These are phyloP conservation scores for Aspergillus egyptiacus DNA, from an alignment of 495 filamentous ascomycete species.

Conservation along the genomic window DNA sequence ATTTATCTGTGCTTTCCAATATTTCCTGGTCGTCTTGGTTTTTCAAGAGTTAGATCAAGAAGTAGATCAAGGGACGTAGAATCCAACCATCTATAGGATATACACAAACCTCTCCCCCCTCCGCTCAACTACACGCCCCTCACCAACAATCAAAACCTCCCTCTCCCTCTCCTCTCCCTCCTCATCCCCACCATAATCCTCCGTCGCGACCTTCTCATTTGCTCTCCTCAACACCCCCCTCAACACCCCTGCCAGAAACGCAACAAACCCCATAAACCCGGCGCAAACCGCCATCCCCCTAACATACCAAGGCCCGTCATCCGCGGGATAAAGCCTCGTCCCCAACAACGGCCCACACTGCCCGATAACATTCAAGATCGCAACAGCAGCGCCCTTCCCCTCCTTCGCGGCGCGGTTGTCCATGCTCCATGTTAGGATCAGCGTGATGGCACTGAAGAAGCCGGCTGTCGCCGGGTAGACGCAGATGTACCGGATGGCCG, in stretches of 20 bases:
- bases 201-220: slow-evolving; percentile 51
- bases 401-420: slow-evolving; percentile 54
- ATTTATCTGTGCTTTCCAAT: neutral
- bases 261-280: slow-evolving; percentile 50
- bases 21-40: too few species aligned
- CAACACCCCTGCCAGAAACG: slow-evolving; percentile 40
- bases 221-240: slow-evolving; percentile 39
- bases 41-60: too few species aligned
- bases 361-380: slow-evolving; percentile 53
- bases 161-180: slow-evolving; percentile 24
- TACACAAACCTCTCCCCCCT: slow-evolving; percentile 27
- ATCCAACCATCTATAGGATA: slow-evolving; percentile 21
- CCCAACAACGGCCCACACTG: slow-evolving; percentile 60
- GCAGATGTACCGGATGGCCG: slow-evolving; percentile 47
- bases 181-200: slow-evolving; percentile 8
- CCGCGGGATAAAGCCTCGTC: slow-evolving; percentile 53
- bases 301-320: slow-evolving; percentile 53
- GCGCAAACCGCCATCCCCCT: slow-evolving; percentile 54
- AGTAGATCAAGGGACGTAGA: neutral
- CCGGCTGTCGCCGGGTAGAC: slow-evolving; percentile 53
- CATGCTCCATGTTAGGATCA: slow-evolving; percentile 62
- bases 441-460: slow-evolving; percentile 57
- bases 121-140: slow-evolving; percentile 21
- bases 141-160: slow-evolving; percentile 28
- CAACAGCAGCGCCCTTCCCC: slow-evolving; percentile 51